Evolutionary conservation across 2,329 filamentous ascomycete species (phyloP).

Genomic region (Hymenoscyphus albidus): DNA sequence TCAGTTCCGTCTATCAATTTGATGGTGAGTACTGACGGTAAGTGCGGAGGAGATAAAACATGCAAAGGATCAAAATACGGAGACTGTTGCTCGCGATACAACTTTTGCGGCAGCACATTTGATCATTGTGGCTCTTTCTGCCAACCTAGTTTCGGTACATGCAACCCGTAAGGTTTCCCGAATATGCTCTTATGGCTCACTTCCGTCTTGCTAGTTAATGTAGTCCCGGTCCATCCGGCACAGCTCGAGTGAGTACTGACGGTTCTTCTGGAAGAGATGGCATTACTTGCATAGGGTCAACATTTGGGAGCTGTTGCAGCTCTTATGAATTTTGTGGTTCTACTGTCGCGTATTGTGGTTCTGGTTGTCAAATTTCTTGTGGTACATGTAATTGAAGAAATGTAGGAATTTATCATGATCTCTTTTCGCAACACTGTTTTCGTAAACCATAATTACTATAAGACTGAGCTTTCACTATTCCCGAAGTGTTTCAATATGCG

Average conservation of each 20-base stretch:
- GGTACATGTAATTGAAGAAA: constrained; percentile 9
- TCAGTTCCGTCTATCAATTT: not conserved
- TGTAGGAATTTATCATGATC: not conserved
- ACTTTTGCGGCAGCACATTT: constrained; percentile 2
- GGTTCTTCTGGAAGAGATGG: not conserved
- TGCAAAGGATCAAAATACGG: constrained; percentile 2
- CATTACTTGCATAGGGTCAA: not conserved
- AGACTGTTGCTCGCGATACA: constrained; percentile 11
- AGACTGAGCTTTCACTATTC: no score
- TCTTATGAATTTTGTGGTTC: constrained; percentile 1
- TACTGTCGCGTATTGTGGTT: constrained; percentile 7
- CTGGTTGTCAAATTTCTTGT: constrained; percentile 6
- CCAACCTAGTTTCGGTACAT: constrained; percentile 8
- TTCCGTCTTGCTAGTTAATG: not conserved
- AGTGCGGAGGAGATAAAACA: not conserved
- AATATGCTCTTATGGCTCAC: not conserved
- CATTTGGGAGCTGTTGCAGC: not conserved
- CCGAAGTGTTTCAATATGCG: no score
- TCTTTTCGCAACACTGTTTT: not conserved
- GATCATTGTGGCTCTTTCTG: constrained; percentile 10
- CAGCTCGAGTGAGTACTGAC: not conserved
- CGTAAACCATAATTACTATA: no score
- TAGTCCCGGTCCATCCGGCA: not conserved
- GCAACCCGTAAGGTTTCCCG: not conserved
- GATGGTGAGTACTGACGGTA: not conserved